Evolutionary conservation across 805 yeast species (phyloP).

Genomic region (Candida ortonii): DNA sequence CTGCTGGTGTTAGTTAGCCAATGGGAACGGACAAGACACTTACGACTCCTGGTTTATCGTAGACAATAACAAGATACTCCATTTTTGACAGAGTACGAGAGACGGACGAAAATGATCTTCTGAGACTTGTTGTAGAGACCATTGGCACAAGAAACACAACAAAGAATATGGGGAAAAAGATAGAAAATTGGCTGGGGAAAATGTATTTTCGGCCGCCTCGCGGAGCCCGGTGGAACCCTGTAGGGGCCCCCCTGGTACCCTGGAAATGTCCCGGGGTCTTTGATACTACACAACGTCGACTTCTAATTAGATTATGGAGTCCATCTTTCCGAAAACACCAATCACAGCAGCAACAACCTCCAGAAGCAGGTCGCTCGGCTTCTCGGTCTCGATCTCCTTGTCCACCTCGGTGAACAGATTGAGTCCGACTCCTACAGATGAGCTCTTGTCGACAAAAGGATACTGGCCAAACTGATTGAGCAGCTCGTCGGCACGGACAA

Average conservation of each 20-base stretch:
- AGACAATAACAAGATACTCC: constrained; percentile 69
- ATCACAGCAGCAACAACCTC: constrained; percentile 93
- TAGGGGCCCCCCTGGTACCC: too few relatives aligned
- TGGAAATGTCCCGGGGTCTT: too few relatives aligned
- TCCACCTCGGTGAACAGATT: constrained; percentile 55
- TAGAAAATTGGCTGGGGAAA: too few relatives aligned
- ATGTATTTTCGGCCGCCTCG: too few relatives aligned
- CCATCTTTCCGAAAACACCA: constrained; percentile 88
- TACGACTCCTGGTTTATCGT: constrained; percentile 59
- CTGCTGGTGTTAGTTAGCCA: constrained; percentile 9
- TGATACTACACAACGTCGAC: too few relatives aligned
- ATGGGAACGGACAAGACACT: constrained; percentile 6
- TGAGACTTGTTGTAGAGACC: constrained; percentile 4
- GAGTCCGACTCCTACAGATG: constrained; percentile 67
- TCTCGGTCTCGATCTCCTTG: constrained; percentile 49
- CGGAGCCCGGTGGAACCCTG: too few relatives aligned
- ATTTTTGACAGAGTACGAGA: constrained; percentile 20
- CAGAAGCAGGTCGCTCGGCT: constrained; percentile 59
- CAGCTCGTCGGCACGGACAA: constrained; percentile 90
- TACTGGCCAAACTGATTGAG: constrained; percentile 76
- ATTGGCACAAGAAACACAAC: too few relatives aligned
- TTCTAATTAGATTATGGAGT: constrained; percentile 63
- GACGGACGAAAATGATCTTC: constrained; percentile 5
- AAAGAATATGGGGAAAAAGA: too few relatives aligned
- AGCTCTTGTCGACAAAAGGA: constrained; percentile 62